A percentile compares a stretch with the other conserved stretches of the same genome.
Conservation (phyloP, 192 early-diverging fungal genomes). For the Piromyces finnis region DNA sequence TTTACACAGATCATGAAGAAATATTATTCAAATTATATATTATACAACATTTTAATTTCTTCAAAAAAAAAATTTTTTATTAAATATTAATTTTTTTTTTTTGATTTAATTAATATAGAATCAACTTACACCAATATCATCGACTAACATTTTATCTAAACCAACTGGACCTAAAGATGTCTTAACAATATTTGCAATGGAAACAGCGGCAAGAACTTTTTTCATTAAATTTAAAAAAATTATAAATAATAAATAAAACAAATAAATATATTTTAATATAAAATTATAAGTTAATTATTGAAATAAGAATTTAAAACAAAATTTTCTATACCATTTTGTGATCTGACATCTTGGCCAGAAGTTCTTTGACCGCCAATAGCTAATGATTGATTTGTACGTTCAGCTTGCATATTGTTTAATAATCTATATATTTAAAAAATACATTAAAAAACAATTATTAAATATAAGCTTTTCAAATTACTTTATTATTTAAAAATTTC, state of each 20-base stretch:
- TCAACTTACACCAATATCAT: constrained; percentile 94
- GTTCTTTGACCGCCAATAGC: constrained; percentile 76
- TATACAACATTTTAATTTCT: too few species aligned
- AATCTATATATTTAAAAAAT: neutral
- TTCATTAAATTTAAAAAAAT: constrained; percentile 1
- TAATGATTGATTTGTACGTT: constrained; percentile 25
- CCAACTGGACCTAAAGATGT: constrained; percentile 97
- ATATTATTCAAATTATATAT: too few species aligned
- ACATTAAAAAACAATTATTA: too few species aligned
- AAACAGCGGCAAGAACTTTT: constrained; percentile 80
- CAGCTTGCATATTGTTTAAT: neutral
- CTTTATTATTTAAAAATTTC: too few species aligned
- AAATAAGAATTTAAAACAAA: neutral
- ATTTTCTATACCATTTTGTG: constrained; percentile 69
- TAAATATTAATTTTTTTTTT: too few species aligned
- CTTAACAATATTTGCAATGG: constrained; percentile 97
- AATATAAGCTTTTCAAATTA: too few species aligned
- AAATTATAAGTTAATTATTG: neutral
- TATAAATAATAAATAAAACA: too few species aligned
- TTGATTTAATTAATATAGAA: too few species aligned
- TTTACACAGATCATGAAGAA: too few species aligned
- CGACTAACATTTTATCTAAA: constrained; percentile 98
- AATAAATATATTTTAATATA: too few species aligned
- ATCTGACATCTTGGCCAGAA: constrained; percentile 76
- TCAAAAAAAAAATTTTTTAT: too few species aligned